Conservation (phyloP, 2,329 filamentous ascomycete species). For the Pseudogymnoascus sp. region DNA sequence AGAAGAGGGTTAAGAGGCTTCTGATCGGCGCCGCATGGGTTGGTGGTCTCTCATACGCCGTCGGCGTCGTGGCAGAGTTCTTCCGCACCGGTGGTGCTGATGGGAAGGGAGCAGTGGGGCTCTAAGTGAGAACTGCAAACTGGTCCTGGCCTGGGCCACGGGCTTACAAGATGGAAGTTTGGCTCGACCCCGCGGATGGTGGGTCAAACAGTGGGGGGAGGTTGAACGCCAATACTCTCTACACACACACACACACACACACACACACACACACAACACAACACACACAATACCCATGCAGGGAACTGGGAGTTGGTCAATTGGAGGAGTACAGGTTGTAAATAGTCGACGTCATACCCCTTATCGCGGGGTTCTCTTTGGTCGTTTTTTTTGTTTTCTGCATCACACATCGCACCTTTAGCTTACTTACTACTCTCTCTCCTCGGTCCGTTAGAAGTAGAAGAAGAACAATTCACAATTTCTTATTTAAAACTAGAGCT, state of each 20-base stretch:
- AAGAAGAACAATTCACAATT: not conserved
- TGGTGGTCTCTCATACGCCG: slow-evolving; percentile 48
- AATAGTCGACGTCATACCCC: slow-evolving; percentile 8
- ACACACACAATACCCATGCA: slow-evolving; percentile 4
- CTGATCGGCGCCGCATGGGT: slow-evolving; percentile 47
- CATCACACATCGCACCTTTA: not conserved
- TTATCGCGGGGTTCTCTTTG: slow-evolving; percentile 4
- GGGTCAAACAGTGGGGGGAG: not conserved
- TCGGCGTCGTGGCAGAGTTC: slow-evolving; percentile 52
- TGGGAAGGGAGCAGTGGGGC: slow-evolving; percentile 30
- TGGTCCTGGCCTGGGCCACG: not conserved
- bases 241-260: not conserved
- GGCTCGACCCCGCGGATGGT: slow-evolving; percentile 1
- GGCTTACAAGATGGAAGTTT: not conserved
- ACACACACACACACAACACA: not conserved
- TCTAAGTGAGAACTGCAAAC: slow-evolving; percentile 15
- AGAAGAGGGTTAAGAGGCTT: slow-evolving; percentile 38
- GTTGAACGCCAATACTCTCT: not conserved
- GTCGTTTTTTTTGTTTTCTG: slow-evolving; percentile 3
- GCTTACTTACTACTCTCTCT: not conserved
- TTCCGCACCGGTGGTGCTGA: slow-evolving; percentile 42
- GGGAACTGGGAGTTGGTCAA: not conserved
- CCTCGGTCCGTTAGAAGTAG: slow-evolving; percentile 7
- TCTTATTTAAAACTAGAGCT: not conserved
- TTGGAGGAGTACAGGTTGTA: not conserved